phyloP scores from a whole-genome alignment of 176 grass and related monocot genomes.

The Musa schizocarpa region DNA sequence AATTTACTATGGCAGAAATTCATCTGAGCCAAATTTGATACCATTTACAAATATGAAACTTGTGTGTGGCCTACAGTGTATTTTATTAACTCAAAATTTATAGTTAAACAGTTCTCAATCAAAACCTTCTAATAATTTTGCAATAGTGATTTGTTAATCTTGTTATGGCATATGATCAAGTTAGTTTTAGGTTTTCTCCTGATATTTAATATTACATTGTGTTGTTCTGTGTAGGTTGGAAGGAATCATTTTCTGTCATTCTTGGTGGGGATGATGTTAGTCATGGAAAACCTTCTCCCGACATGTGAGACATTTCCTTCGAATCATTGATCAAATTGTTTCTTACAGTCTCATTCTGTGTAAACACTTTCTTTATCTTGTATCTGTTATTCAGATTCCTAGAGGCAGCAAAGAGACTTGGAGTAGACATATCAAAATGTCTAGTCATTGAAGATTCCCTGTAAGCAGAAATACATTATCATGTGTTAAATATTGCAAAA shows the following conservation, averaged over 20 bases:
- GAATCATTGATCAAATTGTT: background rate
- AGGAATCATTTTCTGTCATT: slow-evolving; percentile 67
- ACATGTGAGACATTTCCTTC: slow-evolving; percentile 43
- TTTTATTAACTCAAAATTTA: too few relatives aligned
- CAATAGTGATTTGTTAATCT: too few relatives aligned
- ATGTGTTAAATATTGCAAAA: too few relatives aligned
- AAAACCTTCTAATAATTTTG: too few relatives aligned
- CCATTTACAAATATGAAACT: too few relatives aligned
- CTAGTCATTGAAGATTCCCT: slow-evolving; percentile 79
- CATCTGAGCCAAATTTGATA: too few relatives aligned
- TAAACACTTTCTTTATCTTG: slow-evolving; percentile 1
- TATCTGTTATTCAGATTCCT: slow-evolving; percentile 50
- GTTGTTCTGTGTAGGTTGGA: slow-evolving; percentile 38
- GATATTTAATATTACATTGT: background rate
- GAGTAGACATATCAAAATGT: slow-evolving; percentile 49
- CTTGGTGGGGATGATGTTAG: slow-evolving; percentile 78
- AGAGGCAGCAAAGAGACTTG: slow-evolving; percentile 68
- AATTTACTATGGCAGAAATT: too few relatives aligned
- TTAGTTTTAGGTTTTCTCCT: too few relatives aligned
- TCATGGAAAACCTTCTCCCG: slow-evolving; percentile 76
- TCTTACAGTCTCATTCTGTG: background rate
- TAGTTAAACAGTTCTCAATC: too few relatives aligned
- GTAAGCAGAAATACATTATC: slow-evolving; percentile 28
- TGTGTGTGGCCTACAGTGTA: too few relatives aligned
- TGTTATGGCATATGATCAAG: too few relatives aligned